Evolutionary conservation across 805 yeast genomes (phyloP), one percentile per base, ranked within the genome.

Genomic region (Pichia phayaonensis): DNA sequence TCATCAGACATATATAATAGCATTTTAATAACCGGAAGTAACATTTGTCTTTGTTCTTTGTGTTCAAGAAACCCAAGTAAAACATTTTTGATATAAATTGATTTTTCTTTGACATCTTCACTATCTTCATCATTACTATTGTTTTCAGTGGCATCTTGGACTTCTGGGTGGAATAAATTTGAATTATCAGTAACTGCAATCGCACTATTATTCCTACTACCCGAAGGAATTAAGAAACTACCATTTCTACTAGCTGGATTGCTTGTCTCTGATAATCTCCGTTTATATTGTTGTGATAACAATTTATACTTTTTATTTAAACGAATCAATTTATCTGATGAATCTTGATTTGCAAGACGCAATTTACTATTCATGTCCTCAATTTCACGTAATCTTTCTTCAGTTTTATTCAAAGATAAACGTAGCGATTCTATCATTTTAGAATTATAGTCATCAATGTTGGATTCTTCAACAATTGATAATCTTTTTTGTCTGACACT

Each of bases 21-120:
- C 56, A 87, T 81, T 45, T 90, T 78, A 23, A 92, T 72, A 8
- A 94, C 98, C 0, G 98, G 97, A 31, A 94, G 70, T 42, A 92
- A 73, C 64, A 83, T 88, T 27, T 75, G 80, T 52, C 98, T 75
- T 66, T 90, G 97, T n/a, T 92, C 99, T 61, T 78, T 86, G 62
- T 87, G 96, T 61, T 90, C 97, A 49, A 94, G 67, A 63, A 86
- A 94, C 2, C 97, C 97, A 2, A 92, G 70, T n/a, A 92, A 66
- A 2, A 92, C 97, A 62, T 94, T 94, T 64, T 86, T 87, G 47
- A 90, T 74, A 63, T 92, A 92, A 13, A 95, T 87, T 21, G 84
- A 73, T 58, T 80, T 84, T 44, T 72, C 74, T 18, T 62, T 62
- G 23, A 60, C 61, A 20, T 69, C 71, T 4, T 61, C 66, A 31